A percentile compares a stretch with the other conserved stretches of the same genome.
Conservation (phyloP, 768 basidiomycete species). For the Gautieria morchelliformis region DNA sequence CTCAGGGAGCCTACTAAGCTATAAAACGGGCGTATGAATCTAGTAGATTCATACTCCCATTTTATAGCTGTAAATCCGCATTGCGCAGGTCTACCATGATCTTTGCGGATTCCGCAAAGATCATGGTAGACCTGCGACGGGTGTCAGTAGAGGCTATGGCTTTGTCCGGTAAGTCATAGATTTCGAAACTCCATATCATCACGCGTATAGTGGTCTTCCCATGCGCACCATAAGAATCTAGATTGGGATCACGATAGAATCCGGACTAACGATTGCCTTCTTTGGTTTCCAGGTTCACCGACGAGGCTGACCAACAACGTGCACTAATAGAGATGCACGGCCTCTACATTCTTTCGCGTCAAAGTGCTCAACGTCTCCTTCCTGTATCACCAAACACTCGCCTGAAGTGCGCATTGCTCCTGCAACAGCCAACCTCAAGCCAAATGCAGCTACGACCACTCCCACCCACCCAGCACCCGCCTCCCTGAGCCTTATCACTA, state of each 20-base stretch:
- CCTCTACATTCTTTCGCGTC: conserved; percentile 79
- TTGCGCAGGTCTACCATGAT: too few species aligned
- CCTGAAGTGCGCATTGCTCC: conserved; percentile 80
- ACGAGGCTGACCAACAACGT: conserved; percentile 81
- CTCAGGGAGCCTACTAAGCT: too few species aligned
- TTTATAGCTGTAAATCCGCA: too few species aligned
- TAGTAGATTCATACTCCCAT: too few species aligned
- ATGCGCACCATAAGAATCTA: background rate
- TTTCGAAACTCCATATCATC: too few species aligned
- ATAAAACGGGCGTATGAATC: too few species aligned
- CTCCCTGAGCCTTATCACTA: background rate
- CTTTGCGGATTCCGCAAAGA: too few species aligned
- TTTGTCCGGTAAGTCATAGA: conserved; percentile 63
- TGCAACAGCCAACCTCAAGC: conserved; percentile 80
- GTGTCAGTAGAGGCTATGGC: too few species aligned
- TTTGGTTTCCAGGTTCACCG: conserved; percentile 53
- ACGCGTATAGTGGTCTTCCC: background rate
- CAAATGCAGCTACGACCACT: conserved; percentile 26
- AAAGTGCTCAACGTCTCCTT: conserved; percentile 38
- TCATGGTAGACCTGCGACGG: too few species aligned
- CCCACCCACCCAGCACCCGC: background rate
- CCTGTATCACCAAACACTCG: conserved; percentile 23
- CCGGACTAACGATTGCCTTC: background rate
- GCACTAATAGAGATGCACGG: conserved; percentile 88
- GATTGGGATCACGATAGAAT: background rate